Base-by-base conservation (phyloP, 495 filamentous ascomycete species). In the Penicillium lividum region DNA sequence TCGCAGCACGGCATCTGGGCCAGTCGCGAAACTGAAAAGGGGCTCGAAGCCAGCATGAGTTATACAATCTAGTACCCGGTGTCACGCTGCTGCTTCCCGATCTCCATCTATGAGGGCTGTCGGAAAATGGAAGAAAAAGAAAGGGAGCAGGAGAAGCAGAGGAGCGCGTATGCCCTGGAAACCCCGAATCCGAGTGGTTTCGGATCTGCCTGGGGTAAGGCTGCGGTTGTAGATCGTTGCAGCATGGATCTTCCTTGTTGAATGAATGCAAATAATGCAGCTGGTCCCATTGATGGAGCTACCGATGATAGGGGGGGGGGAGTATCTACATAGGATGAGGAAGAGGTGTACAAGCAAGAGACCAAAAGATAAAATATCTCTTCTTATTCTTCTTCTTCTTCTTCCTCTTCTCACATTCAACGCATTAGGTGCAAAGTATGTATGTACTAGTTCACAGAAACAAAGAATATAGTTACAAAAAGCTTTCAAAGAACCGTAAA, bases 61-160 rank as follows among this genome's bases (percentile, higher is more conserved):
- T 61, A 59, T 56, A 61, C 59, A 65, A 65, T 68, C 59, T 62
- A 65, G 55, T 54, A 65, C 63, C 63, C 62, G 62, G 65, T 63
- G 63, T 65, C 49, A 68, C 63, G 54, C 60, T 69, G 66, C 27
- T 58, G 61, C 61, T 67, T 67, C 64, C 66, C 66, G 66, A 61
- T 36, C 42, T 7, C 28, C 38, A 15, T 28, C 16, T 29, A 8
- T 15, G 31, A 51, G 34, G 13, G 34, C 25, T 22, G 31, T 42
- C 13, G 22, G 7, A 16, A 45, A 43, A 13, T 25, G 44, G 25
- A 48, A 46, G 42, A 55, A 30, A 16, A 54, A 43, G 34, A 48
- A 48, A 18, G 15, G 16, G 2, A 11, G 45, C 15, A 28, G 22
- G 31, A 53, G 27, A 30, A 25, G 22, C 40, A 22, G 29, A 46